Percentiles rank a stretch among this genome's conserved stretches.
Conservation (phyloP, 2,329 filamentous ascomycete species). For the Ploettnerulaceae sp. region DNA sequence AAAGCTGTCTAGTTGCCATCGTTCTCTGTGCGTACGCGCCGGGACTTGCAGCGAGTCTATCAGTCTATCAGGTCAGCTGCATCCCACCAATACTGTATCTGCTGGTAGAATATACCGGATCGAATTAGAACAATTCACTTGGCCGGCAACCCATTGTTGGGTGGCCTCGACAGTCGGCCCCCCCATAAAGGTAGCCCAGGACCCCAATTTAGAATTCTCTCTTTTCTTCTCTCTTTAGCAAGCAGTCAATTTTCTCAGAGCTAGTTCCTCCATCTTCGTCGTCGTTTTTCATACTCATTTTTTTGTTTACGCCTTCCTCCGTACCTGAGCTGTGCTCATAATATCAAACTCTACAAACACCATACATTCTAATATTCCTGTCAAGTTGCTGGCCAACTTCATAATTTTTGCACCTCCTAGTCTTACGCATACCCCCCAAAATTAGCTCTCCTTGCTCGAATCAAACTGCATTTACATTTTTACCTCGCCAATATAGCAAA, state of each 20-base stretch:
- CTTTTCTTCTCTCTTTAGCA: slow-evolving; percentile 53
- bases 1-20: slow-evolving; percentile 14
- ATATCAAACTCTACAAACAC: slow-evolving; percentile 31
- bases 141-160: too few relatives aligned
- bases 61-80: slow-evolving; percentile 4
- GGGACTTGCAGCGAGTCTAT: slow-evolving; percentile 18
- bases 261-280: slow-evolving; percentile 42
- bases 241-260: slow-evolving; percentile 52
- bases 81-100: too few relatives aligned
- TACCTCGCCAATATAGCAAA: slow-evolving; percentile 21
- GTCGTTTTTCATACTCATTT: slow-evolving; percentile 44
- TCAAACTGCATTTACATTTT: slow-evolving; percentile 33
- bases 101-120: too few relatives aligned
- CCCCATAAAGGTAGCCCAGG: slow-evolving; percentile 29
- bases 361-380: slow-evolving; percentile 33
- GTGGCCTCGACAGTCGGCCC: too few relatives aligned
- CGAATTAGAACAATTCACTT: too few relatives aligned
- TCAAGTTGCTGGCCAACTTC: slow-evolving; percentile 49
- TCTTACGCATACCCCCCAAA: slow-evolving; percentile 23
- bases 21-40: slow-evolving; percentile 20
- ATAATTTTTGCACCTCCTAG: slow-evolving; percentile 48
- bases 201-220: slow-evolving; percentile 21
- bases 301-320: slow-evolving; percentile 27
- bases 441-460: slow-evolving; percentile 39
- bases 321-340: slow-evolving; percentile 52